Evolutionary conservation across 2,329 filamentous ascomycete species (phyloP), one percentile per base, ranked within the genome.

Genomic region (Rhynchosporium secalis): DNA sequence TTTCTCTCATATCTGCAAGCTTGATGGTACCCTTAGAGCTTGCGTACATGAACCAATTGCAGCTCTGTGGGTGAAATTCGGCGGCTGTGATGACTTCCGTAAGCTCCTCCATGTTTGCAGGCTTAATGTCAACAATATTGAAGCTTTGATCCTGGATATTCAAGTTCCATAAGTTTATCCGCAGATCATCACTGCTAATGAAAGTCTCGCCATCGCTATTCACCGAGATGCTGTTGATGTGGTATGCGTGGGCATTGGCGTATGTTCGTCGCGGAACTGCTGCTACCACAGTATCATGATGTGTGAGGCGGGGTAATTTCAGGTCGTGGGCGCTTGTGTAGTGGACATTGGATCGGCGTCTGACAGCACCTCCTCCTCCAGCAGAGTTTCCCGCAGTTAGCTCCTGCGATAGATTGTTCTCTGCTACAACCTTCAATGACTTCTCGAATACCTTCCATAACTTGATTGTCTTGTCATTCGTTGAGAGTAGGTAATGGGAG

Each of bases 161-260:
- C 71, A 98, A 82, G 76, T 99, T 98, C 95, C 95, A 99, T 61
- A 99, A 82, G 77, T 99, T 99, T 82, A 99, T 96, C 66, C 95
- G 89, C 67, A 99, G 81, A 75, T 99, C 95, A 75, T 99, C 95
- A 75, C 93, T 97, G 80, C 93, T 97, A 79, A 99, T 97, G 78
- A 98, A 99, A 0, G 95, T 99, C 81, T 99, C 95, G 62, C 94
- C 95, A 76, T 99, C 95, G 75, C 94, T 98, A 82, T 99, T 99
- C 72, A 98, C 95, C n/a, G 95, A 98, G 77, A 99, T 99, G 81
- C 95, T 98, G 81, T 99, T 99, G 85, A 99, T 98, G 78, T 99
- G 95, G 76, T 99, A 99, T 69, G 95, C 95, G 76, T 99, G 95
- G 57, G 95, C 95, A 75, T 99, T 99, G 71, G 95, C 93, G 76